A percentile compares a stretch with the other conserved stretches of the same genome.
Conservation (phyloP, 23 red algal genomes). For the Gracilaria caudata region DNA sequence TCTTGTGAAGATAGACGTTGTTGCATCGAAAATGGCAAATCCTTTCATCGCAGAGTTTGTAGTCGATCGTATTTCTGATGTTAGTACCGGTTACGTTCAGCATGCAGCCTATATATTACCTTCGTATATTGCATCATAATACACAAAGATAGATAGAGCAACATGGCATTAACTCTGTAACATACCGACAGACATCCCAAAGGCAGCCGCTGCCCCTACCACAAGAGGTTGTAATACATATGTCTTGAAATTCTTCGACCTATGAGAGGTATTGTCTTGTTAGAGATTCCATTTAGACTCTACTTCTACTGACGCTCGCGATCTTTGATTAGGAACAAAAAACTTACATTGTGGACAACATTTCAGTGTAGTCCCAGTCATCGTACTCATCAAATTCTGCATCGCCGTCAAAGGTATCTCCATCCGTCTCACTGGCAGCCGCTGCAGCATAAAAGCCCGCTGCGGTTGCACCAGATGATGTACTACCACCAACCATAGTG, state of each 20-base stretch:
- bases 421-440: conserved; percentile 64
- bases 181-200: conserved; percentile 89
- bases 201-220: conserved; percentile 82
- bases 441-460: conserved; percentile 58
- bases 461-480: conserved; percentile 34
- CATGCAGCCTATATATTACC: too few relatives aligned
- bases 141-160: not conserved
- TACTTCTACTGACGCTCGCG: not conserved
- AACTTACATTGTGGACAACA: conserved; percentile 63
- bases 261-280: not conserved
- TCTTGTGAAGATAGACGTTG: conserved; percentile 46
- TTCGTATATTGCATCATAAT: too few relatives aligned
- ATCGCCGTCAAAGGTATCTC: conserved; percentile 65
- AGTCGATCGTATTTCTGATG: not conserved
- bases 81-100: conserved; percentile 5
- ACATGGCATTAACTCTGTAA: not conserved
- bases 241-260: conserved; percentile 69
- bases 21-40: conserved; percentile 69
- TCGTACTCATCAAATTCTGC: conserved; percentile 73
- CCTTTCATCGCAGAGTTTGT: conserved; percentile 2
- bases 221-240: conserved; percentile 86
- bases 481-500: conserved; percentile 41
- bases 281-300: not conserved
- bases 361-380: conserved; percentile 69
- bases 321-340: not conserved